phyloP scores from a whole-genome alignment of 225 moss, liverwort and hornwort species.

The Sphagnum contortum region DNA sequence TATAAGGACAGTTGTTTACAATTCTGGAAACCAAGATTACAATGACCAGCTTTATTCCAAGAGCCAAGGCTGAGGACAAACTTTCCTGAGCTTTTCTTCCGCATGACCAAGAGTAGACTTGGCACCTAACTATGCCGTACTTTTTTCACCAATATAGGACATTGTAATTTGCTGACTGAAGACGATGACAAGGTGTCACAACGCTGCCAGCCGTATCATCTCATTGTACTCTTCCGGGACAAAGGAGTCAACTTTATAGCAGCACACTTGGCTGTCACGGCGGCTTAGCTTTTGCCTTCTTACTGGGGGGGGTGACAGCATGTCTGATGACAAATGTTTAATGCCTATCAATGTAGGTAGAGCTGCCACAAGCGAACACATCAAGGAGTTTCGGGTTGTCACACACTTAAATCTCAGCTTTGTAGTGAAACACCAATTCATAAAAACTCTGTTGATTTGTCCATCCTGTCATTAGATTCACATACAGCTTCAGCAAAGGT shows the following conservation, averaged over 20 bases:
- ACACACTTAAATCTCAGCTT: neutral
- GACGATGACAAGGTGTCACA: conserved; percentile 2
- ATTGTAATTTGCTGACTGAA: too few species aligned
- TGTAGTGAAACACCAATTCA: neutral
- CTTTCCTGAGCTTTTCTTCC: too few species aligned
- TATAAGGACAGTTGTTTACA: too few species aligned
- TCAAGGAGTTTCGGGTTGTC: neutral
- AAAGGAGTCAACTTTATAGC: conserved; percentile 50
- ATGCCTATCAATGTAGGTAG: conserved; percentile 67
- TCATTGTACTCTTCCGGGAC: conserved; percentile 48
- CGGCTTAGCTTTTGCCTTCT: conserved; percentile 29
- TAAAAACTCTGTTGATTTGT: neutral
- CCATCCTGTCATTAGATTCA: too few species aligned
- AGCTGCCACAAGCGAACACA: conserved; percentile 24
- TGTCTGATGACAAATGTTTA: conserved; percentile 62
- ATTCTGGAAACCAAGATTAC: too few species aligned
- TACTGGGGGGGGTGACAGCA: conserved; percentile 16
- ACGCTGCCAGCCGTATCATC: conserved; percentile 56
- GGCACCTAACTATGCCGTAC: too few species aligned
- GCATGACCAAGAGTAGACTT: too few species aligned
- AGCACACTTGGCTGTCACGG: conserved; percentile 21
- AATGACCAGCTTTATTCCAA: too few species aligned
- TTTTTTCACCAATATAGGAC: too few species aligned
- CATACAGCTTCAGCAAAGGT: too few species aligned
- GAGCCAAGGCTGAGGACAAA: too few species aligned